Evolutionary conservation across 768 basidiomycete genomes (phyloP), one percentile per base, ranked within the genome.

Genomic region (Tephrocybe sp.): DNA sequence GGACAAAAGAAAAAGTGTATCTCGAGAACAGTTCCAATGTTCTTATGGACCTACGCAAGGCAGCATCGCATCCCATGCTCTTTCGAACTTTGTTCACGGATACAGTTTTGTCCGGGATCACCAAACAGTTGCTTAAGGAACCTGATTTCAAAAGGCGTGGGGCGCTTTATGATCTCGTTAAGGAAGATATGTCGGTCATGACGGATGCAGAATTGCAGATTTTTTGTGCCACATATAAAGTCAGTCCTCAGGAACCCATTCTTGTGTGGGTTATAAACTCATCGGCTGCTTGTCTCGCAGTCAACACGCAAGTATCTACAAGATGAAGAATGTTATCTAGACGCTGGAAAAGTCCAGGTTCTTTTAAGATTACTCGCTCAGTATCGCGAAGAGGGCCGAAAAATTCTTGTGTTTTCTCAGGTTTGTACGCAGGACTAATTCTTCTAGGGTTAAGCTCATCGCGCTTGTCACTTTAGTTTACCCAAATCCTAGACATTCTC

Each of bases 131-230:
- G 45, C 69, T 98, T 65, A 92, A 92, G 66, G 96, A 98, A 65
- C 85, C 90, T 3, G 92, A 96, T 62, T 98, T 93, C 70, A 88
- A 84, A 70, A 89, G 85, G 66, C 83, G 88, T 14, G 85, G 85
- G 0, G 87, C 88, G 7, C 65, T 90, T 38, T 90, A 84, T 60
- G 83, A 94, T 26, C 81, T 85, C 54, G 93, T 99, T 45, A 91
- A 93, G 64, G 97, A 99, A 67, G 97, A 99, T 68, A 93, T 99
- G 90, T 83, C 90, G 59, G 88, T 97, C 17, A 98, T 98, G 96
- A 96, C 93, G 38, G 97, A 99, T 68, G 88, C 93, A 7, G 97
- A 98, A 70, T 75, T 99, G 30, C 93, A 97, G 62, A 69, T 81
- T 36, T 96, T 95, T 65, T 90, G 88, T 62, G 78, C 80, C 43